phyloP scores from a whole-genome alignment of 2,329 filamentous ascomycete species.

The Cercospora zeae-maydis region DNA sequence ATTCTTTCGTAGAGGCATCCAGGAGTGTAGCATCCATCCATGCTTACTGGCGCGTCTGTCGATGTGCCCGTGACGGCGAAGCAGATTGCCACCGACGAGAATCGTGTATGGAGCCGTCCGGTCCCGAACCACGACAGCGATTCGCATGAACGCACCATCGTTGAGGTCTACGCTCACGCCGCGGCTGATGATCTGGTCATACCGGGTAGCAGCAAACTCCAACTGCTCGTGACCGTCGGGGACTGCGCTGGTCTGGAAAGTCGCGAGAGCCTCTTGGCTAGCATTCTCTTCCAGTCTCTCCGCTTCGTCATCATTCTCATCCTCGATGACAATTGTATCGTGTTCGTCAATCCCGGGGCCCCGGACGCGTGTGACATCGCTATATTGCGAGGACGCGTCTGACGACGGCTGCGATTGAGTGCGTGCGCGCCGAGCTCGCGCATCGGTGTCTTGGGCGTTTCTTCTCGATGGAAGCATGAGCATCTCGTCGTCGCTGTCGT shows the following conservation, averaged over 20 bases:
- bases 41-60: constrained; percentile 17
- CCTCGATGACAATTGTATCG: neutral
- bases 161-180: constrained; percentile 34
- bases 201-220: neutral
- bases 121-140: constrained; percentile 37
- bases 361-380: neutral
- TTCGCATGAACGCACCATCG: constrained; percentile 40
- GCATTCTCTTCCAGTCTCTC: neutral
- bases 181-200: neutral
- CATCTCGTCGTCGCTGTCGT: neutral
- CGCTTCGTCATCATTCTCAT: neutral
- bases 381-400: neutral
- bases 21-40: neutral
- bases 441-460: neutral
- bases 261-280: neutral
- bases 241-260: neutral
- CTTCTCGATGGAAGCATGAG: neutral
- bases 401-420: neutral
- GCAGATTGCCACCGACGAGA: constrained; percentile 39
- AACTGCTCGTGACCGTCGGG: neutral
- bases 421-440: neutral
- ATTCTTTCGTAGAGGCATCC: constrained; percentile 39
- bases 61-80: constrained; percentile 35
- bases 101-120: neutral
- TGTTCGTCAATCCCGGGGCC: neutral